Evolutionary conservation across 148 eudicot species (phyloP), one percentile per base, ranked within the genome.

Genomic region (Rhododendron simsii): DNA sequence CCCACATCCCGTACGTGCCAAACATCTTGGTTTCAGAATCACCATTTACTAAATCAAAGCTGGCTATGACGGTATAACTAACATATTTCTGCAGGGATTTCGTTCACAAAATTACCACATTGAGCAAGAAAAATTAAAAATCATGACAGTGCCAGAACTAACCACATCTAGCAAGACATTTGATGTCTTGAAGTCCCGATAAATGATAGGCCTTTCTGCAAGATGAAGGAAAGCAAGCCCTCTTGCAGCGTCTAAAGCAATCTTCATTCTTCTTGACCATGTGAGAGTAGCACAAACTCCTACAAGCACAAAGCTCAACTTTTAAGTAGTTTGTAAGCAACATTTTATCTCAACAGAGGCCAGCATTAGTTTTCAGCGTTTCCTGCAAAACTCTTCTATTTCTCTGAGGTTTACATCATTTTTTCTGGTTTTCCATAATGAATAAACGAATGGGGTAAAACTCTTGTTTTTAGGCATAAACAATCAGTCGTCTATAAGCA

Each of bases 161-260:
- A 95, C 98, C 92, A 85, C 88, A 89, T 94, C 98, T 59, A 95
- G 91, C 90, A 95, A 91, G 87, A 95, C 92, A 85, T 93, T 95
- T 41, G 98, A 92, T 44, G 98, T 94, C 94, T 95, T 95, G 48
- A 95, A 95, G 84, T 95, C 98, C 41, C 98, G 94, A 73, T 94
- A 95, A 85, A 95, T 95, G 84, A 95, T 91, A 82, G 93, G 87
- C 59, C 93, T 93, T 84, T 94, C 95, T 37, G 92, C 88, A 80
- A 90, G 89, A 88, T 95, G 98, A 88, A 95, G 96, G 85, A 94
- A 95, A 71, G 94, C 94, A 85, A 95, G 95, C 78, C 95, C 98
- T 85, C 90, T 93, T 3, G 98, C 98, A 90, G 94, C 98, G 90
- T 94, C 94, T 84, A 95, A 89, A 81, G 96, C 95, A 81, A 95